Base-by-base conservation (phyloP, 345 rosid genomes). In the Anastatica hierochuntica region DNA sequence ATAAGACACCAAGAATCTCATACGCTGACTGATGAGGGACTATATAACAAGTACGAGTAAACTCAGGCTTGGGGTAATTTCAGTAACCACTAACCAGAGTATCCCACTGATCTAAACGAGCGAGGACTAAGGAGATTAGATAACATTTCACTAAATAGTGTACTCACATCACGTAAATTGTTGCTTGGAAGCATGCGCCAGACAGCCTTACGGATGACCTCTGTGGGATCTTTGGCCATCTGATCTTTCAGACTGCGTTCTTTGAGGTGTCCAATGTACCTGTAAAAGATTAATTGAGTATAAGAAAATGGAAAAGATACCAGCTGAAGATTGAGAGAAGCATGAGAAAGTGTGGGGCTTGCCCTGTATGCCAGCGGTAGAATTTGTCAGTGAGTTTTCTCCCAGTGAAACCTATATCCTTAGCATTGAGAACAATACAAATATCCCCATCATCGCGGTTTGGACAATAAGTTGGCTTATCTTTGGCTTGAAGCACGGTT, bases 341-440 rank as follows among this genome's bases (percentile, higher is more conserved):
- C n/a, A n/a, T 6, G 33, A 29, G 8, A 17, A 35, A 52, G 6
- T 3, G 33, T 6, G 45, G 11, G 54, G 74, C 85, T 81, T 75
- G 70, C 97, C 98, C 95, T 1, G 98, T 92, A 69, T 92, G 98
- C 89, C 94, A 80, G 71, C 64, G 73, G 60, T 94, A 94, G 64
- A 88, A 68, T 69, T 94, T 94, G 72, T 94, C 81, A 0, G 90
- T 94, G 72, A 94, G 75, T 70, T 94, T 94, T 70, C 95, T 80
- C 54, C 97, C 99, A 0, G 97, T 88, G 53, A 92, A 78, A 57
- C 78, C 62, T 1, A 94, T 62, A 55, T 88, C 90, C 73, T 80
- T 94, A n/a, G 97, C 97, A 79, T 94, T 88, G 62, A 92, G 77
- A 72, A 92, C 99, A 56, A 92, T 67, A 68, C 97, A 94, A 82